Conservation (phyloP, 208 protist genomes). For the Acanthamoeba triangularis region DNA sequence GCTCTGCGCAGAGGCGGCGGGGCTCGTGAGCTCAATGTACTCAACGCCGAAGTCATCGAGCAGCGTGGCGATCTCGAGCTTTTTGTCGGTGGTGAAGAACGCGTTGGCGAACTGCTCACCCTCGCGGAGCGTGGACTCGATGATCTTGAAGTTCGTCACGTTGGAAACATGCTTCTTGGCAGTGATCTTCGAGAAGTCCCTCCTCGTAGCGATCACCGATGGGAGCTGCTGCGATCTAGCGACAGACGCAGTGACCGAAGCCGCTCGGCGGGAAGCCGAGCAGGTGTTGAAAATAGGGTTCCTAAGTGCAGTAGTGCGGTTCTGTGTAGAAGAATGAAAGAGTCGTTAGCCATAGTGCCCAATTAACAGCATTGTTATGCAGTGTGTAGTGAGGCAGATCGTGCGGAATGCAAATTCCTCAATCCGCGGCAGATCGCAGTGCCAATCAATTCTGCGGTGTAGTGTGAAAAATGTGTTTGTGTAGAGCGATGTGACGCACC, state of each 20-base stretch:
- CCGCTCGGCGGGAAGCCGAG: neutral
- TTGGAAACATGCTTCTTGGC: constrained; percentile 52
- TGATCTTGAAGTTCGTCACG: constrained; percentile 87
- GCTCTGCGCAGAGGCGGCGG: constrained; percentile 81
- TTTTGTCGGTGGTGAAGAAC: constrained; percentile 85
- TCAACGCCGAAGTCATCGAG: constrained; percentile 87
- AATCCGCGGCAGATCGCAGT: neutral
- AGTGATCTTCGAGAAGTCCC: constrained; percentile 44
- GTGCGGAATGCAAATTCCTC: neutral
- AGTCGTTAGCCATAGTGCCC: neutral
- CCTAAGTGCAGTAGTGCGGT: constrained; percentile 25
- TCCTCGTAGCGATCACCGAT: constrained; percentile 10
- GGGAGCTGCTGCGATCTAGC: constrained; percentile 1
- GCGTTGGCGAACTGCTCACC: constrained; percentile 89
- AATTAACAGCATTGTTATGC: too few relatives aligned
- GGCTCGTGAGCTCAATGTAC: constrained; percentile 88
- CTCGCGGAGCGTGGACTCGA: constrained; percentile 90
- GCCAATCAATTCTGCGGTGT: neutral
- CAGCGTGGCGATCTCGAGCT: constrained; percentile 85
- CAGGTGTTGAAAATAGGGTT: constrained; percentile 10
- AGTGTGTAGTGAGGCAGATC: too few relatives aligned
- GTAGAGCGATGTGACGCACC: neutral
- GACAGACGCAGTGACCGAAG: neutral
- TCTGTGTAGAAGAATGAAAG: neutral
- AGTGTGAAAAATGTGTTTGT: neutral